A percentile compares a stretch with the other conserved stretches of the same genome.
Conservation (phyloP, 2,329 filamentous ascomycete genomes). For the Dactylellina haptotyla region DNA sequence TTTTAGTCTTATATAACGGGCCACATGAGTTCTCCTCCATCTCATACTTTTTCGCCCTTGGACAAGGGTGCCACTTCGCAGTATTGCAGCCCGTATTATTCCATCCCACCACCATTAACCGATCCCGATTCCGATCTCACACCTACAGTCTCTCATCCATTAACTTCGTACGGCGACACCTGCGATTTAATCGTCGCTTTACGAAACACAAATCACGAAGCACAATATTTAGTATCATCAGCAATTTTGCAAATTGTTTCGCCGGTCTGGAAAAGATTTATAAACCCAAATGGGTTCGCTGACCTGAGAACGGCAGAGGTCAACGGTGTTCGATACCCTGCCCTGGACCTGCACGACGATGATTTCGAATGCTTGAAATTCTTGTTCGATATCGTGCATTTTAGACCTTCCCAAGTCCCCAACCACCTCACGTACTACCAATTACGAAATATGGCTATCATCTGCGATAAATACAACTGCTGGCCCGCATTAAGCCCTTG, state of each 20-base stretch:
- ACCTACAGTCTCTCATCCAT: no score
- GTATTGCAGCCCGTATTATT: no score
- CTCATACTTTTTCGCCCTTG: no score
- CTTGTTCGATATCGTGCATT: constrained; percentile 14
- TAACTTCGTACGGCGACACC: not conserved
- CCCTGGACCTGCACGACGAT: not conserved
- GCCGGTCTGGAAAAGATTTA: not conserved
- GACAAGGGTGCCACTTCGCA: no score
- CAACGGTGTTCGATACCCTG: not conserved
- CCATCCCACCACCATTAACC: no score
- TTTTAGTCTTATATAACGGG: no score
- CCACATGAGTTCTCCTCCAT: no score
- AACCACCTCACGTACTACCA: not conserved
- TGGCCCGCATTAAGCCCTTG: not conserved
- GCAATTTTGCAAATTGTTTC: not conserved
- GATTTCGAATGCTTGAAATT: constrained; percentile 1
- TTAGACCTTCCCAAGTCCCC: not conserved
- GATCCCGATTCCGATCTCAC: no score
- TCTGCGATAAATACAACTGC: constrained; percentile 25
- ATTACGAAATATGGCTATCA: constrained; percentile 19
- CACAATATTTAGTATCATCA: not conserved
- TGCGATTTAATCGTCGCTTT: not conserved
- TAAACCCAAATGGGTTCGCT: not conserved
- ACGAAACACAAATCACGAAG: not conserved
- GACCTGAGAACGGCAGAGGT: not conserved